phyloP scores from a whole-genome alignment of 441 rosid genomes.

The Euphorbia celastroides region DNA sequence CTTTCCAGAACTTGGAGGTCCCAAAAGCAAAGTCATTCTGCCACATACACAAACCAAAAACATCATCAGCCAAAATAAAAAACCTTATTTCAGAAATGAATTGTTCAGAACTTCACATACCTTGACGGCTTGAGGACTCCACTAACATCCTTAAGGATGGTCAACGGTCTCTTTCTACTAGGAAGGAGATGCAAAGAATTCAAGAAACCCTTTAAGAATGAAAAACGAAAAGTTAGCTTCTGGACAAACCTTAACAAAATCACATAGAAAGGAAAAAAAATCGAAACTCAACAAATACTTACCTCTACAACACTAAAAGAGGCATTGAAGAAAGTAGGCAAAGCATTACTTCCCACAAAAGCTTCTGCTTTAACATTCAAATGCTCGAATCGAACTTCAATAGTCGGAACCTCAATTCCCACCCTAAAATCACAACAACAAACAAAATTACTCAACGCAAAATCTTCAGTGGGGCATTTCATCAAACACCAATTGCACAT shows the following conservation, averaged over 20 bases:
- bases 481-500: not conserved
- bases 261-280: not conserved
- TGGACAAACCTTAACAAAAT: not conserved
- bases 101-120: constrained; percentile 14
- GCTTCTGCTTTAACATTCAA: constrained; percentile 57
- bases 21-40: constrained; percentile 56
- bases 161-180: constrained; percentile 42
- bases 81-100: not conserved
- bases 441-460: not conserved
- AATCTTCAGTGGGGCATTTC: not conserved
- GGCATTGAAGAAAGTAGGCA: constrained; percentile 53
- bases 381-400: constrained; percentile 67
- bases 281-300: not conserved
- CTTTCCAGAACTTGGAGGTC: constrained; percentile 32
- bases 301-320: constrained; percentile 39
- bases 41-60: not conserved
- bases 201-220: constrained; percentile 36
- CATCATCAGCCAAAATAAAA: not conserved
- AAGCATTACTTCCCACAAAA: constrained; percentile 52
- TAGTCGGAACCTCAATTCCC: constrained; percentile 55
- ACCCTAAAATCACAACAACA: constrained; percentile 29
- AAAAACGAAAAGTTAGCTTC: not conserved
- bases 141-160: constrained; percentile 59
- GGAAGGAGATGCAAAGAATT: constrained; percentile 38
- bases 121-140: constrained; percentile 71